phyloP scores from a whole-genome alignment of 352 stramenopile genomes.

The Pythium plurisporium region DNA sequence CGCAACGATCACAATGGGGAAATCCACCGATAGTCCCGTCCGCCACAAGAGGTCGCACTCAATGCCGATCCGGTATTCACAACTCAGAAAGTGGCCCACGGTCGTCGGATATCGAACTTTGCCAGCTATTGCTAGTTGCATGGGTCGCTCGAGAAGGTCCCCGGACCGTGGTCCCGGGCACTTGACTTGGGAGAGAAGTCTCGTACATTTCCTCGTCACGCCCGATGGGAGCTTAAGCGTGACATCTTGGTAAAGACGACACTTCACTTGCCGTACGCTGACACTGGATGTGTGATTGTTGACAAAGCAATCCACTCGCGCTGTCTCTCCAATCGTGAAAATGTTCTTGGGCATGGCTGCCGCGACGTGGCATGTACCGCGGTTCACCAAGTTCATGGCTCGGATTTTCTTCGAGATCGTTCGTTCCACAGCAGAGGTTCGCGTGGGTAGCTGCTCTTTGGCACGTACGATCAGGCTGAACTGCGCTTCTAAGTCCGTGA shows the following conservation, averaged over 20 bases:
- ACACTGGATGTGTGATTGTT: slow-evolving; percentile 66
- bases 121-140: slow-evolving; percentile 49
- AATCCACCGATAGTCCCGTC: slow-evolving; percentile 23
- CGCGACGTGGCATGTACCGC: slow-evolving; percentile 55
- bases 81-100: slow-evolving; percentile 46
- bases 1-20: slow-evolving; percentile 24
- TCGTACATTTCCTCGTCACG: slow-evolving; percentile 31
- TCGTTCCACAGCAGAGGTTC: slow-evolving; percentile 37
- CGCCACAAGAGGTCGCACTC: slow-evolving; percentile 48
- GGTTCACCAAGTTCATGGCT: slow-evolving; percentile 46
- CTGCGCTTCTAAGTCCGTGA: slow-evolving; percentile 62
- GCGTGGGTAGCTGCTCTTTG: slow-evolving; percentile 24
- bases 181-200: slow-evolving; percentile 49
- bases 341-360: slow-evolving; percentile 63
- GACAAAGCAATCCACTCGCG: slow-evolving; percentile 62
- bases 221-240: slow-evolving; percentile 38
- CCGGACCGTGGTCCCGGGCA: slow-evolving; percentile 40
- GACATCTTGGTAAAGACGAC: slow-evolving; percentile 59
- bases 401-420: slow-evolving; percentile 63
- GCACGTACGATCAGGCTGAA: slow-evolving; percentile 47
- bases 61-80: slow-evolving; percentile 55
- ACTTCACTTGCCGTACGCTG: slow-evolving; percentile 42
- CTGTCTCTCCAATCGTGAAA: slow-evolving; percentile 50
- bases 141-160: slow-evolving; percentile 53
- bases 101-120: slow-evolving; percentile 59